phyloP scores from a whole-genome alignment of 345 rosid genomes.

The Corymbia maculata region DNA sequence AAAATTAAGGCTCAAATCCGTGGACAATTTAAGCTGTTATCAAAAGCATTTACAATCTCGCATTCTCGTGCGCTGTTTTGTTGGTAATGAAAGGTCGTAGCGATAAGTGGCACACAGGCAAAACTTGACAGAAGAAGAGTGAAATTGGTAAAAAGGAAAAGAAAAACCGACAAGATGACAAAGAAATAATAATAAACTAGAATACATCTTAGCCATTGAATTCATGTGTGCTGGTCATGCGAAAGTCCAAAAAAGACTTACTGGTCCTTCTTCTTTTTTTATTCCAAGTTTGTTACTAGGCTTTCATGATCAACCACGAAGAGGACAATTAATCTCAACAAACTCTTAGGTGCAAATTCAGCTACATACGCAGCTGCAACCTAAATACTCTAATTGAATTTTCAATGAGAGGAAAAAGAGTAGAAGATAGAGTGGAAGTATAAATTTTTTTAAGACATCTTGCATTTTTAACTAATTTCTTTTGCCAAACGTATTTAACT shows the following conservation, averaged over 20 bases:
- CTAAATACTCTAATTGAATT: neutral
- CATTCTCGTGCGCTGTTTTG: no score
- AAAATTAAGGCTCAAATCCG: no score
- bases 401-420: neutral
- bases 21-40: no score
- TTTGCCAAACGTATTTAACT: neutral
- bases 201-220: no score
- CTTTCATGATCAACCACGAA: neutral
- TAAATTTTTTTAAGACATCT: neutral
- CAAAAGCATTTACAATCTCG: no score
- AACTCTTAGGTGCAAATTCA: neutral
- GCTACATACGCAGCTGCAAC: neutral
- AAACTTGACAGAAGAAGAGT: no score
- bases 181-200: no score
- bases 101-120: no score
- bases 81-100: no score
- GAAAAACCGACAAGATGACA: no score
- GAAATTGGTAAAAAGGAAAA: no score
- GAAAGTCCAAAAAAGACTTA: neutral
- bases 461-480: neutral
- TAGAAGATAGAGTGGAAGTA: neutral
- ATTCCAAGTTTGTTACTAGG: neutral
- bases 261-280: neutral
- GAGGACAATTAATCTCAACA: neutral
- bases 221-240: neutral